These are phyloP conservation scores for Trichoderma sp. DNA, from an alignment of 2,329 filamentous ascomycete species.

Conservation along the genomic window DNA sequence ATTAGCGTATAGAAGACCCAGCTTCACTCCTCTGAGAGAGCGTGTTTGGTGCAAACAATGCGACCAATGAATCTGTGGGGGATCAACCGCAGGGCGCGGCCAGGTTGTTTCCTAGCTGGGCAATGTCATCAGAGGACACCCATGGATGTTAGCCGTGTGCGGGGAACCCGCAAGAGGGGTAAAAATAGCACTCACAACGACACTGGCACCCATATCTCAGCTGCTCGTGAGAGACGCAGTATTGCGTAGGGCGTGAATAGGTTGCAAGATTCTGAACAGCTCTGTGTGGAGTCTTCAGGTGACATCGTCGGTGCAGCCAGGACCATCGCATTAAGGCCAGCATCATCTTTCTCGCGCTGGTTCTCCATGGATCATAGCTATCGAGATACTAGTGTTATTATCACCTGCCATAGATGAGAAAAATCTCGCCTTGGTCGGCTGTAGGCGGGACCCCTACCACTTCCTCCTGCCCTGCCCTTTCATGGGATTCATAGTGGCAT, in stretches of 20 bases:
- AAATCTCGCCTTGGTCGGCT: constrained; percentile 12
- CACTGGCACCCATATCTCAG: background rate
- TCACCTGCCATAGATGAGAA: background rate
- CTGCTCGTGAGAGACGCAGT: background rate
- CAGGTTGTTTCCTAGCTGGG: background rate
- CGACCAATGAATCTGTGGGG: constrained; percentile 12
- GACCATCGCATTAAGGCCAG: background rate
- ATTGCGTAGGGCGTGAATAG: background rate
- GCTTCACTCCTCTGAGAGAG: background rate
- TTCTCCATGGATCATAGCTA: background rate
- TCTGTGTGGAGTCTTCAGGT: constrained; percentile 7
- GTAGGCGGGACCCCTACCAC: background rate
- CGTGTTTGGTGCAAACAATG: background rate
- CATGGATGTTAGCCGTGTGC: background rate
- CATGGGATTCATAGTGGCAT: background rate
- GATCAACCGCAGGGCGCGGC: constrained; percentile 12
- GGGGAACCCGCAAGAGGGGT: background rate
- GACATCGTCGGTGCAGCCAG: background rate
- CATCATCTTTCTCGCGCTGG: background rate
- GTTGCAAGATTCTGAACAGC: background rate
- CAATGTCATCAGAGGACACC: no score
- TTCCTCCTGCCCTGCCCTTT: background rate
- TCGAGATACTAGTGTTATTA: background rate
- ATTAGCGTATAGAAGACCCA: background rate
- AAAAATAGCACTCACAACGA: background rate